phyloP scores from a whole-genome alignment of 2,329 filamentous ascomycete species.

The Colletotrichum lini region DNA sequence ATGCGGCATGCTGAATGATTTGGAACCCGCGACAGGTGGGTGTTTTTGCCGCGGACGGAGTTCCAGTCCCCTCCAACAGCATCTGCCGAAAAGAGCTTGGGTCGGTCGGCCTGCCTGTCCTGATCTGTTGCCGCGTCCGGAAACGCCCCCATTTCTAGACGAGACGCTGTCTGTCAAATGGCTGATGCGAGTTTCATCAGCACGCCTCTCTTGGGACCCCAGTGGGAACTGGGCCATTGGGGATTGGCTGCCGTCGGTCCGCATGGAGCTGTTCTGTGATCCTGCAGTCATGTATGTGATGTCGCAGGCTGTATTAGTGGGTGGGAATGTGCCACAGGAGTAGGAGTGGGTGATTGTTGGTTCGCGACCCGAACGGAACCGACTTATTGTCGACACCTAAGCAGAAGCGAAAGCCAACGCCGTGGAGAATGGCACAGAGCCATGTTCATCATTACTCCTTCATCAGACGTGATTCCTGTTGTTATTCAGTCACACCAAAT shows the following conservation, averaged over 20 bases:
- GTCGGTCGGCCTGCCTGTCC: not conserved
- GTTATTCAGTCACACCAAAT: not conserved
- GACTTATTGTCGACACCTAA: not conserved
- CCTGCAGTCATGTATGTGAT: conserved; percentile 11
- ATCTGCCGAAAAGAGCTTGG: conserved; percentile 31
- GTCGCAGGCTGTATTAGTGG: conserved; percentile 1
- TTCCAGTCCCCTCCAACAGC: not conserved
- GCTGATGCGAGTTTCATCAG: conserved; percentile 39
- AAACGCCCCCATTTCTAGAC: conserved; percentile 31
- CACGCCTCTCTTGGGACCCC: conserved; percentile 23
- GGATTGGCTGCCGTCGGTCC: conserved; percentile 27
- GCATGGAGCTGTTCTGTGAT: conserved; percentile 27
- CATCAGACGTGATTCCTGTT: conserved; percentile 11
- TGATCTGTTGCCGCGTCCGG: conserved; percentile 26
- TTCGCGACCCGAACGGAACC: not conserved
- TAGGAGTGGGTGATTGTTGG: conserved; percentile 20
- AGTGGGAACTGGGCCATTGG: conserved; percentile 20
- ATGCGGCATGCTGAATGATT: conserved; percentile 14
- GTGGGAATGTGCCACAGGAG: conserved; percentile 11
- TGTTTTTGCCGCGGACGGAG: not conserved
- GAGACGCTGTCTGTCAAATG: conserved; percentile 27
- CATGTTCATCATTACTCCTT: conserved; percentile 1
- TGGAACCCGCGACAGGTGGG: conserved; percentile 21
- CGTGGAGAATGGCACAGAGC: not conserved
- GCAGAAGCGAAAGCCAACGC: conserved; percentile 14